Evolutionary conservation across 306 rosid genomes (phyloP).

Genomic region (Trifolium repens): DNA sequence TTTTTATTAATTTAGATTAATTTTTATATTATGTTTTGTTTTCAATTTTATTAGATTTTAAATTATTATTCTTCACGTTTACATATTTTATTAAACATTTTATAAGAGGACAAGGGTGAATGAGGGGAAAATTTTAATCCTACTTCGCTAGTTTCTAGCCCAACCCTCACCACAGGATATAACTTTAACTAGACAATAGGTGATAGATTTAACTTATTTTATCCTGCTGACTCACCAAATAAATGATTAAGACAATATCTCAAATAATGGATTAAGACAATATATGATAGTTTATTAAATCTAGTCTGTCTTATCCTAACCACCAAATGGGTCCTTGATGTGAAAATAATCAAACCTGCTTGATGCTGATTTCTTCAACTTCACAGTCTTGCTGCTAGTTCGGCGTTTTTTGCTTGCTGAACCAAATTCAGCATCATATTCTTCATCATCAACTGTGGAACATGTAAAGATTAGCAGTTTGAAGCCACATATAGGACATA

Average conservation of each 20-base stretch:
- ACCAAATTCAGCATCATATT: constrained; percentile 74
- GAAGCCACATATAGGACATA: constrained; percentile 37
- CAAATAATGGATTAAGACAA: not conserved
- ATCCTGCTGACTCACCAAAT: not conserved
- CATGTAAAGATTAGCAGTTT: constrained; percentile 22
- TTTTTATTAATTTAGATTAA: not conserved
- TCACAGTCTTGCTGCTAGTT: constrained; percentile 62
- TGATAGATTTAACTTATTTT: not conserved
- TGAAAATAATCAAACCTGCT: constrained; percentile 66
- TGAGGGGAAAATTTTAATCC: constrained; percentile 2
- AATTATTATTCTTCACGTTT: not conserved
- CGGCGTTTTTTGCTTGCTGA: constrained; percentile 90
- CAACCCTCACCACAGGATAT: not conserved
- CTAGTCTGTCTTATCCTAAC: not conserved
- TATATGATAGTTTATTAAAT: not conserved
- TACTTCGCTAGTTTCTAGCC: not conserved
- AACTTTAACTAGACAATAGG: constrained; percentile 1
- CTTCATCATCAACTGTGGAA: constrained; percentile 79
- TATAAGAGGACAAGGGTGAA: constrained; percentile 1
- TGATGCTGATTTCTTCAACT: constrained; percentile 67
- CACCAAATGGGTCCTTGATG: not conserved
- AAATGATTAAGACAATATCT: not conserved
- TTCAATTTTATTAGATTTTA: not conserved
- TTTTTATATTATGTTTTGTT: not conserved
- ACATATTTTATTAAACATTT: not conserved